Evolutionary conservation across 2,329 filamentous ascomycete genomes (phyloP).

Genomic region (Aspergillus sp.): DNA sequence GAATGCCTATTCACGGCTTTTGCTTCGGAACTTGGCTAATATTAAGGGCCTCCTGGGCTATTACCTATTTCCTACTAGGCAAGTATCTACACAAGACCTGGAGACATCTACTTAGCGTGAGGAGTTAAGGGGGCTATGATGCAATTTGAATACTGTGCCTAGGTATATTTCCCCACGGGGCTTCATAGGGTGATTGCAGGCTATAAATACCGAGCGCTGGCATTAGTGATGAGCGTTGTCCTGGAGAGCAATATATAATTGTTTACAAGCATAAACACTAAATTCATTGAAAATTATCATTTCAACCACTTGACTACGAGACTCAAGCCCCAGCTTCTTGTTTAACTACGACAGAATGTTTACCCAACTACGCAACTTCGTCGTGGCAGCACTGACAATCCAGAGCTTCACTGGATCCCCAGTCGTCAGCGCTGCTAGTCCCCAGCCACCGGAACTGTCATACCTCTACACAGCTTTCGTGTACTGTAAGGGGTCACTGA

Average conservation of each 20-base stretch:
- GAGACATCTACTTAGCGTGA: neutral
- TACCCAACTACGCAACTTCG: neutral
- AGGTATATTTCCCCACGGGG: neutral
- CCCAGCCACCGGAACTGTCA: slow-evolving; percentile 18
- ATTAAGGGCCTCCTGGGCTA: neutral
- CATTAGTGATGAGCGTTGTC: neutral
- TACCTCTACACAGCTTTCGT: slow-evolving; percentile 27
- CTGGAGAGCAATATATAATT: too few species aligned
- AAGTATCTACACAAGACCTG: neutral
- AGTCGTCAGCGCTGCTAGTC: neutral
- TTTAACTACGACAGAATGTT: neutral
- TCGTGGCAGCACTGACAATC: neutral
- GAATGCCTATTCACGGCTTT: neutral
- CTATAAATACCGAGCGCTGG: neutral
- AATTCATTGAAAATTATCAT: too few species aligned
- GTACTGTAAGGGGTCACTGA: slow-evolving; percentile 20
- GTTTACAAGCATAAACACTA: too few species aligned
- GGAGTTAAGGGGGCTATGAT: neutral
- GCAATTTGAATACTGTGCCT: neutral
- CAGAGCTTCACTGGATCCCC: neutral
- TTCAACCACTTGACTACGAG: too few species aligned
- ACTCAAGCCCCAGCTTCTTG: too few species aligned
- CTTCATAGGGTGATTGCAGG: neutral
- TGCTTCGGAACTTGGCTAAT: neutral
- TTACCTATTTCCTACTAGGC: neutral